Percentiles rank a stretch among this genome's conserved stretches.
Evolutionary conservation across 73 alveolate species (phyloP).

Genomic region (Paramecium bursaria): DNA sequence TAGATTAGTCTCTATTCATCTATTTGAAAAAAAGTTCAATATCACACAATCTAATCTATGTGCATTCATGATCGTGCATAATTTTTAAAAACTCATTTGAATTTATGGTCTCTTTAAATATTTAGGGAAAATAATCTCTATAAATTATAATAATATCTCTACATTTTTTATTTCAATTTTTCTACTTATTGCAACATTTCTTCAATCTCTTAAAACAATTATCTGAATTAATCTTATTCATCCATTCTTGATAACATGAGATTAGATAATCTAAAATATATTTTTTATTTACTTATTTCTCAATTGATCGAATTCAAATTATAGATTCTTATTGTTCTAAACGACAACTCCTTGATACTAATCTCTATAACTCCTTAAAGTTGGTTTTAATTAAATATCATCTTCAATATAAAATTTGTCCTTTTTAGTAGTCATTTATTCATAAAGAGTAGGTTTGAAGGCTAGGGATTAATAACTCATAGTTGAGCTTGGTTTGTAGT

Average conservation of each 20-base stretch:
- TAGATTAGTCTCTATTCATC: neutral
- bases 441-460: neutral
- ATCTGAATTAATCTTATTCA: slow-evolving; percentile 12
- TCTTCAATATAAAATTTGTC: neutral
- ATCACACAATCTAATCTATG: neutral
- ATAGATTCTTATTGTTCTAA: neutral
- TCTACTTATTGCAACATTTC: neutral
- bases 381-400: neutral
- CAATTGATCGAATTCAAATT: slow-evolving; percentile 1
- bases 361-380: neutral
- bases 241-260: neutral
- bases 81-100: slow-evolving; percentile 2
- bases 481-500: neutral
- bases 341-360: neutral
- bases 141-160: no score
- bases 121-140: neutral
- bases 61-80: neutral
- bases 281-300: neutral
- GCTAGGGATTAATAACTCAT: neutral
- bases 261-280: neutral
- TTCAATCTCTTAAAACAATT: slow-evolving; percentile 1
- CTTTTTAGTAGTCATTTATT: neutral
- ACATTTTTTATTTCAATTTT: neutral
- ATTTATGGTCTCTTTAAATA: slow-evolving; percentile 8
- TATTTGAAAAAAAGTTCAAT: slow-evolving; percentile 28